A percentile compares a stretch with the other conserved stretches of the same genome.
Conservation (phyloP, 345 rosid species). For the Sapria himalayana region DNA sequence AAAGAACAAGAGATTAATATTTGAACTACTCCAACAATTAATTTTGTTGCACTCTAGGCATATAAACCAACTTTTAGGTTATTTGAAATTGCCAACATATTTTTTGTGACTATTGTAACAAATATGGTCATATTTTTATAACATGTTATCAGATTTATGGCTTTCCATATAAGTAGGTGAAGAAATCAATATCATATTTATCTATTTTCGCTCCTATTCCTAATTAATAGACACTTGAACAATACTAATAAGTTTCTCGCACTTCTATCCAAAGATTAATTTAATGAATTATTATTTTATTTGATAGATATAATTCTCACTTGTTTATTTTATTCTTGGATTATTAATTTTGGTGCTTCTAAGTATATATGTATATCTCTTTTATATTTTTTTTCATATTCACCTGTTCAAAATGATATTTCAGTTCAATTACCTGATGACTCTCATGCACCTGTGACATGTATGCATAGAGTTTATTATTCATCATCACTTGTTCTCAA, state of each 20-base stretch:
- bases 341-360: not conserved
- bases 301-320: not conserved
- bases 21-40: not conserved
- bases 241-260: not conserved
- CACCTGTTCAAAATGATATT: not conserved
- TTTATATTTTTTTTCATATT: not conserved
- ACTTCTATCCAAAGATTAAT: not conserved
- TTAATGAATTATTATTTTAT: not conserved
- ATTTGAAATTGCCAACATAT: not conserved
- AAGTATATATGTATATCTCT: not conserved
- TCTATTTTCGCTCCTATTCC: too few species aligned
- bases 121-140: not conserved
- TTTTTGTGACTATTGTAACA: not conserved
- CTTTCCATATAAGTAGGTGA: not conserved
- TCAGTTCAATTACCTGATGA: not conserved
- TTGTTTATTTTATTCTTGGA: not conserved
- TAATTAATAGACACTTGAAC: not conserved
- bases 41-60: not conserved
- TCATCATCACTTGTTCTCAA: not conserved
- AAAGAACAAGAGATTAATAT: not conserved
- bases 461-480: not conserved
- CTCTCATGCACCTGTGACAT: not conserved
- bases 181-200: not conserved
- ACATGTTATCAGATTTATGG: not conserved
- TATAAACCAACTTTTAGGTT: not conserved